Conservation (phyloP, 2,329 filamentous ascomycete genomes). For the Neonectria magnoliae region DNA sequence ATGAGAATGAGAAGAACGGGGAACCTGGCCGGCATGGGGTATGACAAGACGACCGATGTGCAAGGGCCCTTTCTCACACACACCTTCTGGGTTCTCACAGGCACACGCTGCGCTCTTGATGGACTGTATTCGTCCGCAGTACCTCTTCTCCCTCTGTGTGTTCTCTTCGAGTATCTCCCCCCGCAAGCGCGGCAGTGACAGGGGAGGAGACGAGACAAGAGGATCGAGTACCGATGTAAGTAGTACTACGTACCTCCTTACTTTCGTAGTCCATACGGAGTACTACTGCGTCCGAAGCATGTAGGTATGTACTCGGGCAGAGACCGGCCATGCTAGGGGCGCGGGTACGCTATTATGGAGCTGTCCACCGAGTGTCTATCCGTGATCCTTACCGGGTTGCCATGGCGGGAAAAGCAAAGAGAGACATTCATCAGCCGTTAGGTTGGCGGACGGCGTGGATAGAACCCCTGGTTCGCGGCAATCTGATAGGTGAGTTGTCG, state of each 20-base stretch:
- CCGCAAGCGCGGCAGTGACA: constrained; percentile 30
- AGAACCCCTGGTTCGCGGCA: constrained; percentile 28
- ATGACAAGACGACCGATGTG: constrained; percentile 37
- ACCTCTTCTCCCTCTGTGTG: constrained; percentile 2
- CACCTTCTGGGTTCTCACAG: constrained; percentile 1
- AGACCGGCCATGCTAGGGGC: constrained; percentile 37
- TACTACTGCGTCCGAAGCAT: not conserved
- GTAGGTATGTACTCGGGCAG: constrained; percentile 26
- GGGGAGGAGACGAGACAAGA: constrained; percentile 10
- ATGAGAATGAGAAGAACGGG: constrained; percentile 34
- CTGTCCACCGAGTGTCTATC: constrained; percentile 36
- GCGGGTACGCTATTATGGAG: constrained; percentile 33
- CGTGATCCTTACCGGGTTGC: constrained; percentile 37
- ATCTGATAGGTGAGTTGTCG: constrained; percentile 34
- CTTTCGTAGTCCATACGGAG: not conserved
- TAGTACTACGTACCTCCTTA: not conserved
- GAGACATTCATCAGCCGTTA: constrained; percentile 38
- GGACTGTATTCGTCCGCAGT: not conserved
- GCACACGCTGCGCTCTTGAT: not conserved
- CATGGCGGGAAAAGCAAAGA: constrained; percentile 35
- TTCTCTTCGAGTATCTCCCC: constrained; percentile 18
- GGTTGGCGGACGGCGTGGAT: constrained; percentile 23
- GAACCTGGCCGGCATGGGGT: constrained; percentile 35
- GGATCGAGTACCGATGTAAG: constrained; percentile 9
- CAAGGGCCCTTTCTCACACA: constrained; percentile 23